phyloP scores from a whole-genome alignment of 768 basidiomycete species.

The Naganishia vishniacii region DNA sequence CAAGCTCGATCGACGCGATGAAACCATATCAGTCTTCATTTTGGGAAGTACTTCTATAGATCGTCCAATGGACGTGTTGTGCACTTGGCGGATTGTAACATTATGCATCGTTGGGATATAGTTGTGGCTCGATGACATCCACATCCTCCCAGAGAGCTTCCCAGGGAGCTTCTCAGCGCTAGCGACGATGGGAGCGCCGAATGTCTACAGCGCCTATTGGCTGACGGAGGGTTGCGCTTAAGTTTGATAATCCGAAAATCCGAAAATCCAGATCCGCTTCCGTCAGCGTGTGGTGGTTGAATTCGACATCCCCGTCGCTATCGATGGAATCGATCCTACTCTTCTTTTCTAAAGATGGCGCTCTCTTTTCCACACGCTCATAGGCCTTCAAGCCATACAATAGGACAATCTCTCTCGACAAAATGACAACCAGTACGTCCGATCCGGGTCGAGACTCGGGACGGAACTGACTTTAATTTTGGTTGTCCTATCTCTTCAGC shows the following conservation, averaged over 20 bases:
- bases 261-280: conserved; percentile 7
- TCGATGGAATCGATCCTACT: conserved; percentile 6
- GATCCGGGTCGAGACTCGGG: neutral
- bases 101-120: neutral
- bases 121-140: too few species aligned
- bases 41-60: neutral
- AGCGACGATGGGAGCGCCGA: too few species aligned
- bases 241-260: neutral
- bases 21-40: too few species aligned
- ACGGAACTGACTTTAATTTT: neutral
- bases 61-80: neutral
- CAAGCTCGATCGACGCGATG: too few species aligned
- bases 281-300: too few species aligned
- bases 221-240: neutral
- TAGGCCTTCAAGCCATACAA: conserved; percentile 16
- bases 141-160: too few species aligned
- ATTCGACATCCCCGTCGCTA: neutral
- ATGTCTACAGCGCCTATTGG: too few species aligned
- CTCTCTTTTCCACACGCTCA: conserved; percentile 5
- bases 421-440: conserved; percentile 8
- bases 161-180: too few species aligned
- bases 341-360: conserved; percentile 21
- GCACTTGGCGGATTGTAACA: conserved; percentile 7
- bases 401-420: neutral
- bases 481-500: conserved; percentile 23